Base-by-base conservation (phyloP, 2,329 filamentous ascomycete species). In the Diaporthe australafricana region DNA sequence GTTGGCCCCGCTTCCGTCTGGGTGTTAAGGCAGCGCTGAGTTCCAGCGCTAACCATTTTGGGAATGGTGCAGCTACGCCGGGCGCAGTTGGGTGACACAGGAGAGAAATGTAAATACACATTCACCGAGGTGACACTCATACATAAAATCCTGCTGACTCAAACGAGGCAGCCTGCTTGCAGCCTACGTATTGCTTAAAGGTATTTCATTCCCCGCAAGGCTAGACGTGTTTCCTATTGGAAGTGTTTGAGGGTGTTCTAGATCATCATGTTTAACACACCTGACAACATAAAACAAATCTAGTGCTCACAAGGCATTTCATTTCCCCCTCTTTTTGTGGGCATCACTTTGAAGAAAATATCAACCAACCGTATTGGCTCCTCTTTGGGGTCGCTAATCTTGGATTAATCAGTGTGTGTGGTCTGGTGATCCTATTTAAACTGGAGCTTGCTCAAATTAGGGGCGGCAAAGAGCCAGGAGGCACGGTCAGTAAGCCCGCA, bases 11-110 rank as follows among this genome's bases (percentile, higher is more conserved):
- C 56, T 60, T n/a, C 56, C 2, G 9, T 8, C 42, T 42, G 56
- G 56, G 22, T 30, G 27, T 57, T n/a, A 62, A 45, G 52, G 52
- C 52, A 56, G 52, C 52, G 6, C 20, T 56, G 38, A 45, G 45
- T 30, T 22, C 38, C 20, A 2, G 30, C 60, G 45, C 60, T 65
- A 65, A 45, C 1, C 60, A 11, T 5, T 12, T 50, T 38, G 60
- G 60, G 16, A 62, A 22, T 38, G 20, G 52, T 22, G 52, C 20
- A 35, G 9, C 5, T 12, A 17, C 4, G 30, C 3, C 9, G 38
- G 53, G n/a, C 20, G 30, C 2, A n/a, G 30, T n/a, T n/a, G 20
- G 38, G 60, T 50, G 45, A 27, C 60, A 38, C 60, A 27, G n/a
- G n/a, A n/a, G 8, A 0, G n/a, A 35, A 14, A 38, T 67, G 30